Evolutionary conservation across 78 protist genomes (phyloP).

Genomic region (Polysphondylium violaceum): DNA sequence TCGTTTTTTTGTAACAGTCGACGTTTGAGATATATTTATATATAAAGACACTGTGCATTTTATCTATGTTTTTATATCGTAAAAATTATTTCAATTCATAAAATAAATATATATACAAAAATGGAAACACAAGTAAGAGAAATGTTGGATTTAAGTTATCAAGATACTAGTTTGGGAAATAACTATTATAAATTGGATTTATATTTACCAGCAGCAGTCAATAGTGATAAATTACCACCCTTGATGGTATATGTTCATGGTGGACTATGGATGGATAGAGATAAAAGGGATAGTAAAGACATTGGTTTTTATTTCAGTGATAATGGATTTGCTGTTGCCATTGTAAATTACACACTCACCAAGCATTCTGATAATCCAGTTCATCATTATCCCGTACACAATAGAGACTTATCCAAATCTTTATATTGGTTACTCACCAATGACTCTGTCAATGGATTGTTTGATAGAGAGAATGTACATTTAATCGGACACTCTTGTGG

Average conservation of each 20-base stretch:
- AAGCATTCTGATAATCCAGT: neutral
- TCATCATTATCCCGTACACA: conserved; percentile 30
- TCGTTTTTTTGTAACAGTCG: too few relatives aligned
- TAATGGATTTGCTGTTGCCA: conserved; percentile 19
- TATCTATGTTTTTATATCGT: too few relatives aligned
- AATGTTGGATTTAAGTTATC: too few relatives aligned
- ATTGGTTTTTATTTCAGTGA: conserved; percentile 15
- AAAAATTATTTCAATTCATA: too few relatives aligned
- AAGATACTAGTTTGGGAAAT: too few relatives aligned
- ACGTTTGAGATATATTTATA: too few relatives aligned
- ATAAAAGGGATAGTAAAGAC: conserved; percentile 27
- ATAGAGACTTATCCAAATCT: conserved; percentile 13
- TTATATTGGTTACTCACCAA: conserved; percentile 16
- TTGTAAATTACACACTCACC: conserved; percentile 41
- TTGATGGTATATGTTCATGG: conserved; percentile 63
- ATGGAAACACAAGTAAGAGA: too few relatives aligned
- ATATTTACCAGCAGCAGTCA: neutral
- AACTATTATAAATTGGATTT: conserved; percentile 17
- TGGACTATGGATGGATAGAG: conserved; percentile 74
- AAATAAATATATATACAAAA: too few relatives aligned
- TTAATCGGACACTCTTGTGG: conserved; percentile 62
- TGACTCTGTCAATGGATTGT: neutral
- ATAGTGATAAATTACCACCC: neutral
- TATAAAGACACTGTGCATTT: too few relatives aligned
- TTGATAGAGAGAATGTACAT: neutral